These are phyloP conservation scores for Pseudocercospora ulei DNA, from an alignment of 2,329 filamentous ascomycete species.

Conservation along the genomic window DNA sequence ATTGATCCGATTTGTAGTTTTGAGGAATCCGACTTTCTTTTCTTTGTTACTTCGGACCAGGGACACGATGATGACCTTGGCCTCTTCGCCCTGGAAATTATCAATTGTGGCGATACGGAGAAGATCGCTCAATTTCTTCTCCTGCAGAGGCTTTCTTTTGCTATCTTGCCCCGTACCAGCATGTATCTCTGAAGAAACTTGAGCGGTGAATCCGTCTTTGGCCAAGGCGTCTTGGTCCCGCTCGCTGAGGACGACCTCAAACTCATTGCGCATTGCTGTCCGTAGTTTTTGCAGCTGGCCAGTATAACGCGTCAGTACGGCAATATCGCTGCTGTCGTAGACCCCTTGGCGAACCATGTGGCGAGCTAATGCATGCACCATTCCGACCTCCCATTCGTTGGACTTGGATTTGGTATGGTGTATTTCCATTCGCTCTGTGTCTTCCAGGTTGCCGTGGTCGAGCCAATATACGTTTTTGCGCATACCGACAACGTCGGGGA, in stretches of 20 bases:
- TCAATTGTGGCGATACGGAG: constrained; percentile 38
- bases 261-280: constrained; percentile 3
- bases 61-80: constrained; percentile 59
- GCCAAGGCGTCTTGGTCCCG: constrained; percentile 29
- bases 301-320: constrained; percentile 58
- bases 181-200: constrained; percentile 1
- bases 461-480: constrained; percentile 50
- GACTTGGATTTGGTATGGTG: constrained; percentile 38
- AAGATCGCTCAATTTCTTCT: constrained; percentile 12
- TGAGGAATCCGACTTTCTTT: constrained; percentile 53
- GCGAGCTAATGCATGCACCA: constrained; percentile 53
- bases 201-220: constrained; percentile 7
- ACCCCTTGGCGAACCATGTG: constrained; percentile 57
- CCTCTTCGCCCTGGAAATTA: constrained; percentile 71
- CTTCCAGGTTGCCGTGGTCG: constrained; percentile 48
- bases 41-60: constrained; percentile 59
- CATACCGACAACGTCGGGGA: constrained; percentile 44
- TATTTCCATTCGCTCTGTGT: constrained; percentile 12
- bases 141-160: constrained; percentile 4
- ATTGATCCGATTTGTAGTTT: constrained; percentile 58
- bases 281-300: constrained; percentile 50
- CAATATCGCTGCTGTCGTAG: constrained; percentile 54
- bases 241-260: constrained; percentile 50
- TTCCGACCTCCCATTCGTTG: constrained; percentile 54
- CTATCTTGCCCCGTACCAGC: not conserved